phyloP scores from a whole-genome alignment of 2,329 filamentous ascomycete species.

The Trichophyton simii region DNA sequence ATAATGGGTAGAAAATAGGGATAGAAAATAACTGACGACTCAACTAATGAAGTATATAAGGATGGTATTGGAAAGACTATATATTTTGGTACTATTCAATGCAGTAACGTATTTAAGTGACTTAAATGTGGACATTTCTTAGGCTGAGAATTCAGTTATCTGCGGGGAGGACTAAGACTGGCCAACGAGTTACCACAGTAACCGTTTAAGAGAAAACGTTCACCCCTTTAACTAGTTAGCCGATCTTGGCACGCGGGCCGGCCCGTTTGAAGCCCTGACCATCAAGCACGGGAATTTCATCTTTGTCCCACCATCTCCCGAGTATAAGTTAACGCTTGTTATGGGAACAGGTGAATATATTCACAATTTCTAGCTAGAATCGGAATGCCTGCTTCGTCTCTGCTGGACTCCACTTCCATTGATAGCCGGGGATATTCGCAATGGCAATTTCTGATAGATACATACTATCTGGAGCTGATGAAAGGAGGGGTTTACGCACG shows the following conservation, averaged over 20 bases:
- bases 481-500: neutral
- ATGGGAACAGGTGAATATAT: no score
- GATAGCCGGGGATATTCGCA: neutral
- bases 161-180: no score
- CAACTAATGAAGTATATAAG: no score
- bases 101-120: no score
- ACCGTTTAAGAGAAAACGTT: no score
- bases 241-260: neutral
- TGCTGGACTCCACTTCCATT: neutral
- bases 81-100: no score
- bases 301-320: neutral
- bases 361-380: neutral
- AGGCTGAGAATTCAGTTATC: no score
- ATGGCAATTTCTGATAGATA: neutral
- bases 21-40: no score
- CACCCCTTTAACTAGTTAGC: neutral
- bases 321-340: neutral
- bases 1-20: no score
- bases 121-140: no score
- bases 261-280: neutral
- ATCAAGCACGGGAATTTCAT: neutral
- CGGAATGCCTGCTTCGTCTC: neutral
- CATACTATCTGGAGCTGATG: neutral
- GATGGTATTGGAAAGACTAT: no score
- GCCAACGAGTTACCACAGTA: no score